These are phyloP conservation scores for Vaccinium macrocarpon DNA, from an alignment of 148 eudicot genomes.

Conservation along the genomic window DNA sequence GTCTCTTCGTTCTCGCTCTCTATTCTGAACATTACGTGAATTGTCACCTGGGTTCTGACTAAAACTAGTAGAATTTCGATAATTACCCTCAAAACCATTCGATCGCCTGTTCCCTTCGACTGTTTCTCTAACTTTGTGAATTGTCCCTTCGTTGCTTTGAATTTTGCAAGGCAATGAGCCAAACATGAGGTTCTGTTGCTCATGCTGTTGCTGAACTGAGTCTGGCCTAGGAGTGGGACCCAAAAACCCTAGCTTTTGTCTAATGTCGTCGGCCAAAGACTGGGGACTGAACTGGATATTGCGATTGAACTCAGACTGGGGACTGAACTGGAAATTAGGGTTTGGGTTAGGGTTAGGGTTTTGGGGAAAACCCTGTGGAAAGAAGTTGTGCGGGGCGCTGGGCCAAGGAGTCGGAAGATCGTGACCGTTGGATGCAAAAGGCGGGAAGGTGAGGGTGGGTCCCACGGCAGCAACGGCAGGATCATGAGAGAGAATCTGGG, in stretches of 20 bases:
- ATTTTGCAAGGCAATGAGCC: slow-evolving; percentile 32
- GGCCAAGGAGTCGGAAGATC: slow-evolving; percentile 22
- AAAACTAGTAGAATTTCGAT: slow-evolving; percentile 14
- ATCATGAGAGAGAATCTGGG: slow-evolving; percentile 8
- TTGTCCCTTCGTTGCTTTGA: slow-evolving; percentile 1
- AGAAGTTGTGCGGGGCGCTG: slow-evolving; percentile 41
- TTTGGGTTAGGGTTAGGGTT: slow-evolving; percentile 44
- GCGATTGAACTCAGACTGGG: slow-evolving; percentile 22
- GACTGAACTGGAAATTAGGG: slow-evolving; percentile 12
- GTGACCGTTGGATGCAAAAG: slow-evolving; percentile 24
- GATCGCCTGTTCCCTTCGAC: slow-evolving; percentile 13
- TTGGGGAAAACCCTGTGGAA: slow-evolving; percentile 33
- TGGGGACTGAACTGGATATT: slow-evolving; percentile 19
- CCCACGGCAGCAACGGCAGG: slow-evolving; percentile 47
- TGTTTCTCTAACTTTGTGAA: slow-evolving; percentile 1
- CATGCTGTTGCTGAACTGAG: slow-evolving; percentile 17
- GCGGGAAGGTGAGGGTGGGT: slow-evolving; percentile 36
- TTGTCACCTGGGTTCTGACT: slow-evolving; percentile 2
- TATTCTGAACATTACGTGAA: slow-evolving; percentile 7
- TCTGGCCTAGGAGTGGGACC: slow-evolving; percentile 13
- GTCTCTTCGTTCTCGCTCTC: slow-evolving; percentile 19
- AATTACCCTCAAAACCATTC: slow-evolving; percentile 19
- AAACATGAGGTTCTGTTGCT: slow-evolving; percentile 32
- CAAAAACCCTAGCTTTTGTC: slow-evolving; percentile 24
- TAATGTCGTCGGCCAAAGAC: slow-evolving; percentile 2